Base-by-base conservation (phyloP, 306 rosid genomes). In the Trifolium subterraneum region DNA sequence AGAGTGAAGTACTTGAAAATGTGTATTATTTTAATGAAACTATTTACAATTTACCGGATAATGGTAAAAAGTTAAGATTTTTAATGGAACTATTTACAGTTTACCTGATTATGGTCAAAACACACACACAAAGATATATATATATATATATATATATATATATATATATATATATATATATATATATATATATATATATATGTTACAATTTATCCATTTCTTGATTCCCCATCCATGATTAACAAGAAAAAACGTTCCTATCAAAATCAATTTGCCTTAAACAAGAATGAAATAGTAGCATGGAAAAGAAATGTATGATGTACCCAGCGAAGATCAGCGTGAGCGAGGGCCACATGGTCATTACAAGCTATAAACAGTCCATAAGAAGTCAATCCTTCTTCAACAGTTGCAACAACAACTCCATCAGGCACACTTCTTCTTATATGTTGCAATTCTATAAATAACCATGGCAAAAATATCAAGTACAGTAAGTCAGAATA, bases 401-500 rank as follows among this genome's bases (percentile, higher is more conserved):
- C 15, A 2, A 54, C 10, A 31, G 4, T 4, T 14, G 0, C 15
- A 10, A 20, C 3, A 54, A 4, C 29, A 54, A 22, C 27, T 54
- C 14, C 29, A 54, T 54, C 29, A 54, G 60, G 60, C 27, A 54
- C 31, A 54, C 29, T 20, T 50, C 56, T 50, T 16, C 0, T 50
- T 50, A 50, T 50, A 50, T 50, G 56, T 19, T 2, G 22, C 20
- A n/a, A 50, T 50, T 50, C 56, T 50, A 8, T 50, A 50, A 23
- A 16, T n/a, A 65, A 36, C 50, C 54, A 48, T 4, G 73, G 13
- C 15, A 67, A 65, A 15, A 55, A 71, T 38, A 64, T 51, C 75
- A 78, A 50, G n/a, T 19, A 70, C 12, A 22, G 27, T 7, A 29
- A 16, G 23, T 76, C 61, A 12, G 72, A 11, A 72, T 19, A 77